Conservation (phyloP, 345 rosid species). For the Luvunga scandens region DNA sequence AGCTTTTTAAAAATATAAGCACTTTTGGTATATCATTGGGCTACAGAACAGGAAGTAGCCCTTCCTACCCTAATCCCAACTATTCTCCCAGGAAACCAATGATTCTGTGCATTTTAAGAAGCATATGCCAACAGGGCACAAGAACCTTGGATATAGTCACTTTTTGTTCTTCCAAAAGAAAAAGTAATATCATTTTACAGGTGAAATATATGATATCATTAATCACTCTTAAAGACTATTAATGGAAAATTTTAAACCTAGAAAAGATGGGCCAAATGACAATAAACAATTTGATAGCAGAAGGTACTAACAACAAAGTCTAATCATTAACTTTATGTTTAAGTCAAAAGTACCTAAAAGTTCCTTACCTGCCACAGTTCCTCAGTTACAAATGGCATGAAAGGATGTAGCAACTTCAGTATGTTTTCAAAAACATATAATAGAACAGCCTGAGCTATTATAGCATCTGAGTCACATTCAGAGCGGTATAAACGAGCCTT, state of each 20-base stretch:
- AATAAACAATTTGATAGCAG: no score
- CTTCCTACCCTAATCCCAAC: background rate
- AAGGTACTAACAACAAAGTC: background rate
- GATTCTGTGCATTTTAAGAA: background rate
- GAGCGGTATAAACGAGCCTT: slow-evolving; percentile 76
- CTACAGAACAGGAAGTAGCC: background rate
- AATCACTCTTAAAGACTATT: background rate
- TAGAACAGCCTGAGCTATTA: slow-evolving; percentile 76
- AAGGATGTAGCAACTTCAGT: slow-evolving; percentile 89
- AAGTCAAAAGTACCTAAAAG: background rate
- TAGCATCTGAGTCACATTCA: slow-evolving; percentile 46
- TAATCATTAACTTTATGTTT: background rate
- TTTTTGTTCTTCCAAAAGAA: no score
- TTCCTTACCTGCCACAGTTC: slow-evolving; percentile 88
- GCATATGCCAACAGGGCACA: background rate
- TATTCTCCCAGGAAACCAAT: background rate
- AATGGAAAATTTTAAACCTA: background rate
- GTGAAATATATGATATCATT: background rate
- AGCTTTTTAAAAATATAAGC: background rate
- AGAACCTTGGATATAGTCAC: no score
- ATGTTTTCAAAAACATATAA: slow-evolving; percentile 80
- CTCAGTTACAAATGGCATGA: slow-evolving; percentile 97
- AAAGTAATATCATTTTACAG: no score
- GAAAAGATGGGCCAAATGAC: background rate
- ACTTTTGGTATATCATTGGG: background rate